A percentile compares a stretch with the other conserved stretches of the same genome.
Evolutionary conservation across 2,329 filamentous ascomycete genomes (phyloP).

Genomic region (Diaporthe sp.): DNA sequence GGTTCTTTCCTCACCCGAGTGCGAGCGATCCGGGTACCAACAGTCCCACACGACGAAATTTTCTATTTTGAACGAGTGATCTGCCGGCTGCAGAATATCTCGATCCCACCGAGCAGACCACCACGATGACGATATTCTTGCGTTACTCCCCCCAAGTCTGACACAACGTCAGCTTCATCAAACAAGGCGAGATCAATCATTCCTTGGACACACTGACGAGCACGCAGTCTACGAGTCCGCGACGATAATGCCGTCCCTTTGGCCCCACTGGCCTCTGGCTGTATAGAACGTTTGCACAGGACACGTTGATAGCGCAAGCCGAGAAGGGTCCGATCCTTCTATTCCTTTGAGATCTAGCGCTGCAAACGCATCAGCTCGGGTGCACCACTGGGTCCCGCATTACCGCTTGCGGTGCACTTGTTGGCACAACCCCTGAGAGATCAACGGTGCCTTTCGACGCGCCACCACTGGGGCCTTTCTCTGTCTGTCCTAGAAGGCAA

Average conservation of each 20-base stretch:
- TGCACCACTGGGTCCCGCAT: constrained; percentile 6
- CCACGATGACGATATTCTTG: not conserved
- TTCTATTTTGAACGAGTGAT: not conserved
- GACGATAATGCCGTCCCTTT: not conserved
- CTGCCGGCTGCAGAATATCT: not conserved
- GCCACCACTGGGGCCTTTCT: not conserved
- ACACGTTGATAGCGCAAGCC: not conserved
- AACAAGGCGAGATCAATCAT: not conserved
- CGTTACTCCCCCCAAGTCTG: not conserved
- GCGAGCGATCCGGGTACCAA: not conserved
- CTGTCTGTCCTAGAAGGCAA: not conserved
- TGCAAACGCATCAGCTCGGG: not conserved
- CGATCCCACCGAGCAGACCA: not conserved
- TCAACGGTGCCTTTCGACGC: not conserved
- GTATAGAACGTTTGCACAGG: not conserved
- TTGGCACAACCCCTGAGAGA: not conserved
- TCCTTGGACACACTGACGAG: not conserved
- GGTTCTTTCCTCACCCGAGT: not conserved
- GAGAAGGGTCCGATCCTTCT: constrained; percentile 1
- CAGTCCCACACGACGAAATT: not conserved
- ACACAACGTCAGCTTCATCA: not conserved
- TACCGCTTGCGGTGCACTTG: not conserved
- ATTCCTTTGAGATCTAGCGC: not conserved
- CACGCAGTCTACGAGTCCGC: not conserved
- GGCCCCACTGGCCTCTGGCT: not conserved